Conservation (phyloP, 225 moss, liverwort and hornwort species). For the Anthoceros angustus region DNA sequence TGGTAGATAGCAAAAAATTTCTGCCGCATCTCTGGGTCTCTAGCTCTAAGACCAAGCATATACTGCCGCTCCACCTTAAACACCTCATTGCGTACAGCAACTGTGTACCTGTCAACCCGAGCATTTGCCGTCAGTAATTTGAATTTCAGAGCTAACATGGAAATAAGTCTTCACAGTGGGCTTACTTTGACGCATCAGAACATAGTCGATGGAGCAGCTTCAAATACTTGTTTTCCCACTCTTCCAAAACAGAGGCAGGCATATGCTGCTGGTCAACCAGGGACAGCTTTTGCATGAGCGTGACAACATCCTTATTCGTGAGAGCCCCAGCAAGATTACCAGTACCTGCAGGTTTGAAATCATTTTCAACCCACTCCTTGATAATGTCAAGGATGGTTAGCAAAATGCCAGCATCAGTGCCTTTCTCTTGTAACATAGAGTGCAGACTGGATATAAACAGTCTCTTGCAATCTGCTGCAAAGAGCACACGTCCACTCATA, state of each 20-base stretch:
- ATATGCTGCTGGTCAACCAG: conserved; percentile 80
- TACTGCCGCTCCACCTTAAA: conserved; percentile 97
- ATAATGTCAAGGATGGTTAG: conserved; percentile 71
- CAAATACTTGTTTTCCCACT: conserved; percentile 92
- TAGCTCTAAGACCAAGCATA: conserved; percentile 89
- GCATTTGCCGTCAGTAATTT: background rate
- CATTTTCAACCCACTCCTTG: conserved; percentile 94
- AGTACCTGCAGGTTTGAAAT: conserved; percentile 79
- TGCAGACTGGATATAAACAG: conserved; percentile 59
- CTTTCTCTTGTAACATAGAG: conserved; percentile 69
- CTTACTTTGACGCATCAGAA: conserved; percentile 89
- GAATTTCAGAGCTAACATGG: background rate
- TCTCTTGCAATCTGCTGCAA: conserved; percentile 67
- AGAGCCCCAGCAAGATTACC: conserved; percentile 53
- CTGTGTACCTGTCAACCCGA: conserved; percentile 41
- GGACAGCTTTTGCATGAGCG: conserved; percentile 83
- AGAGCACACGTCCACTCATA: conserved; percentile 63
- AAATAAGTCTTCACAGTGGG: background rate
- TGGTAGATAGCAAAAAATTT: conserved; percentile 95
- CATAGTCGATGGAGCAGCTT: conserved; percentile 86
- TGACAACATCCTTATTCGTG: conserved; percentile 81
- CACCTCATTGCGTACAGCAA: conserved; percentile 78
- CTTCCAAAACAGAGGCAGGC: conserved; percentile 50
- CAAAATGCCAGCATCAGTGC: conserved; percentile 80
- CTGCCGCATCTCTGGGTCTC: conserved; percentile 92